A percentile compares a stretch with the other conserved stretches of the same genome.
Evolutionary conservation across 164 flowering plant species (phyloP).

Genomic region (Magnolia officinalis): DNA sequence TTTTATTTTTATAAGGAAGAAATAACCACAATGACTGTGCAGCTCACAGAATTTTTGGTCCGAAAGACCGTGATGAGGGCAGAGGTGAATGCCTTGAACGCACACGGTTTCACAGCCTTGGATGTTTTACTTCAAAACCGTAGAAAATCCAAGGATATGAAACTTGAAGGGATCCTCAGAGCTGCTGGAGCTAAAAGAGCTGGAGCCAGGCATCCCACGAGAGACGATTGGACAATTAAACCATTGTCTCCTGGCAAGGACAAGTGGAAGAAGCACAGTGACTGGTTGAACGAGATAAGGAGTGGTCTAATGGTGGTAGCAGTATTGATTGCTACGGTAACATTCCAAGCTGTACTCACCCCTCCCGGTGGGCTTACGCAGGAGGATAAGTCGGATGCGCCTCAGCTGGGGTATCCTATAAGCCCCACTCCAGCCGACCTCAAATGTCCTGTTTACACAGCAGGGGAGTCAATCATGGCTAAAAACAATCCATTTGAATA

Average conservation of each 20-base stretch:
- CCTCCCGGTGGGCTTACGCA: slow-evolving; percentile 5
- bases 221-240: neutral
- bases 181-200: neutral
- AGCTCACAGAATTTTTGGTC: neutral
- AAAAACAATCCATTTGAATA: neutral
- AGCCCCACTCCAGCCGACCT: no score
- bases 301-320: neutral
- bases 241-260: neutral
- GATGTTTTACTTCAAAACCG: neutral
- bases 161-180: neutral
- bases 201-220: neutral
- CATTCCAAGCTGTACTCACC: slow-evolving; percentile 5
- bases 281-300: neutral
- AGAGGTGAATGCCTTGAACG: neutral
- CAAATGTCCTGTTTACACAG: no score
- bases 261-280: no score
- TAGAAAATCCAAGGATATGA: neutral
- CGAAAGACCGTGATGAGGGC: neutral
- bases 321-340: neutral
- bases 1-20: no score
- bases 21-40: neutral
- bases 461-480: neutral
- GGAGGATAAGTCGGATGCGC: neutral
- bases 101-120: neutral
- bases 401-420: no score